These are phyloP conservation scores for Eutrema yunnanense DNA, from an alignment of 345 rosid species.

Conservation along the genomic window DNA sequence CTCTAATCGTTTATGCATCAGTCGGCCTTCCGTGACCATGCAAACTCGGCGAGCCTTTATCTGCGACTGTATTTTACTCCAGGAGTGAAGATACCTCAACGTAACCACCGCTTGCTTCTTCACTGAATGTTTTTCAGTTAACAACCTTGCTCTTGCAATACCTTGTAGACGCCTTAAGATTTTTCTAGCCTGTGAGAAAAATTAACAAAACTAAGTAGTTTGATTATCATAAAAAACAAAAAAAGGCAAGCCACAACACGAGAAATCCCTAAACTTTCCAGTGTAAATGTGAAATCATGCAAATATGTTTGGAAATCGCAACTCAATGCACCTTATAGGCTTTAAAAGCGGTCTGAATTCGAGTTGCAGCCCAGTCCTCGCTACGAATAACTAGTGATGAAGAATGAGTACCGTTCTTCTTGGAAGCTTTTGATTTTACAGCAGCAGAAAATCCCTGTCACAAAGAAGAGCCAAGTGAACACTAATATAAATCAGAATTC, in stretches of 20 bases:
- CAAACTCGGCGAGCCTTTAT: slow-evolving; percentile 59
- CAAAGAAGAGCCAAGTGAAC: not conserved
- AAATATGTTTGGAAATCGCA: not conserved
- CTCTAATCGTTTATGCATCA: slow-evolving; percentile 76
- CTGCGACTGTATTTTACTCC: slow-evolving; percentile 76
- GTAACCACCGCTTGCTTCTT: slow-evolving; percentile 61
- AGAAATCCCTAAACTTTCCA: not conserved
- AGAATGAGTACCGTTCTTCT: slow-evolving; percentile 43
- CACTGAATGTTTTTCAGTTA: slow-evolving; percentile 39
- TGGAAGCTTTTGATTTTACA: slow-evolving; percentile 56
- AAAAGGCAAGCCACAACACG: not conserved
- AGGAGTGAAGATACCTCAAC: slow-evolving; percentile 66
- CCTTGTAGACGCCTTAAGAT: slow-evolving; percentile 60
- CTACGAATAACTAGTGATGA: slow-evolving; percentile 32
- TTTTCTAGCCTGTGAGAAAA: slow-evolving; percentile 61
- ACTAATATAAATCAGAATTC: not conserved
- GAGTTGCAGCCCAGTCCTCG: slow-evolving; percentile 61
- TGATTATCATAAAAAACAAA: not conserved
- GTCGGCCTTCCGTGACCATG: slow-evolving; percentile 77
- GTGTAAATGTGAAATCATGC: not conserved
- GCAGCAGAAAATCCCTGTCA: slow-evolving; percentile 48
- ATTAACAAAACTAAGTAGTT: not conserved
- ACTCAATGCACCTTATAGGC: slow-evolving; percentile 55
- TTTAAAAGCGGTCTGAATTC: slow-evolving; percentile 70
- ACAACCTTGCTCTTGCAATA: slow-evolving; percentile 43